These are phyloP conservation scores for Saccharomycopsis phalli DNA, from an alignment of 1,139 yeast genomes.

Conservation along the genomic window DNA sequence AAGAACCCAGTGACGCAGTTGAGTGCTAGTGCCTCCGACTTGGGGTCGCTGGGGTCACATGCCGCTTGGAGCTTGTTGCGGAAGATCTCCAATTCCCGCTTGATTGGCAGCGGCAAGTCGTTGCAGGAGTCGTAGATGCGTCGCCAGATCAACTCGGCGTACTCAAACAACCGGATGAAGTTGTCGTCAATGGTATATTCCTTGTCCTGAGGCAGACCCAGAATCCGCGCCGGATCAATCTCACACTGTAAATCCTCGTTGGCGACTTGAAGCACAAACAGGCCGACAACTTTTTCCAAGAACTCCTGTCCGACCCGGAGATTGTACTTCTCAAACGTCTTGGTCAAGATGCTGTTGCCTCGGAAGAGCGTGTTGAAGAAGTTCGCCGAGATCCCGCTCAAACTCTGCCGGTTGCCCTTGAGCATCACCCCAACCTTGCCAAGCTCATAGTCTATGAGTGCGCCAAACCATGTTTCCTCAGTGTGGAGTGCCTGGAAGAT, in stretches of 20 bases:
- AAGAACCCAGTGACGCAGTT: slow-evolving; percentile 78
- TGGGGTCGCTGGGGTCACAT: slow-evolving; percentile 48
- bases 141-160: slow-evolving; percentile 65
- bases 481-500: slow-evolving; percentile 54
- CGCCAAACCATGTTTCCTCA: slow-evolving; percentile 62
- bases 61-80: slow-evolving; percentile 51
- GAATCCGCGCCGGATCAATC: slow-evolving; percentile 54
- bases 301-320: slow-evolving; percentile 73
- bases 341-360: slow-evolving; percentile 76
- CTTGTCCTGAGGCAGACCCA: slow-evolving; percentile 29
- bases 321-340: slow-evolving; percentile 70
- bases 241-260: slow-evolving; percentile 53
- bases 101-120: slow-evolving; percentile 67
- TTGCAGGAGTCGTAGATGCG: slow-evolving; percentile 59
- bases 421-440: slow-evolving; percentile 36
- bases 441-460: slow-evolving; percentile 59
- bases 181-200: slow-evolving; percentile 39
- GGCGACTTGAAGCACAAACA: slow-evolving; percentile 48
- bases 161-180: slow-evolving; percentile 41
- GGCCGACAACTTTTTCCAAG: slow-evolving; percentile 63
- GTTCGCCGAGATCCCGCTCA: slow-evolving; percentile 23
- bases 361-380: slow-evolving; percentile 71
- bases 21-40: slow-evolving; percentile 35
- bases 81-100: slow-evolving; percentile 48
- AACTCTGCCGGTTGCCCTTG: slow-evolving; percentile 20